Conservation (phyloP, 805 yeast species). For the Kazachstania kunashirensis region DNA sequence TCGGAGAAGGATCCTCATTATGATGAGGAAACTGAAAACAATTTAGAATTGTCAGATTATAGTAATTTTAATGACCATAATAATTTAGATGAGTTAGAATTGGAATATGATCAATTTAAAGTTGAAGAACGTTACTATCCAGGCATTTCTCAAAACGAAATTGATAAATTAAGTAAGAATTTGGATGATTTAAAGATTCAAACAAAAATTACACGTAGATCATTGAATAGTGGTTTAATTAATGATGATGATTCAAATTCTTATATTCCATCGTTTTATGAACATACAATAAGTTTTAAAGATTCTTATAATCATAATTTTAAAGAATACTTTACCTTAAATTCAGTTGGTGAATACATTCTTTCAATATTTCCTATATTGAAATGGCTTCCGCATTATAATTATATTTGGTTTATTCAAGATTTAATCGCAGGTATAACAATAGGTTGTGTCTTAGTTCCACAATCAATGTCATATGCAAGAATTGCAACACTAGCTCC, state of each 20-base stretch:
- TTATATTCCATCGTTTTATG: slow-evolving; percentile 14
- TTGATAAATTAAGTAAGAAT: too few relatives aligned
- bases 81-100: slow-evolving; percentile 21
- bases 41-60: background rate
- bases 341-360: slow-evolving; percentile 38
- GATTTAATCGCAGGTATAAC: slow-evolving; percentile 90
- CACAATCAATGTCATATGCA: slow-evolving; percentile 95
- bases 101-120: slow-evolving; percentile 23
- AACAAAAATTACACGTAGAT: too few relatives aligned
- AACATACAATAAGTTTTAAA: slow-evolving; percentile 11
- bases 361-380: slow-evolving; percentile 67
- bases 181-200: too few relatives aligned
- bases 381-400: slow-evolving; percentile 81
- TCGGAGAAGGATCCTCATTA: background rate
- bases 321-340: slow-evolving; percentile 23
- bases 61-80: slow-evolving; percentile 1
- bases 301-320: slow-evolving; percentile 19
- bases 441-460: slow-evolving; percentile 86
- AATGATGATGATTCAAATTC: background rate
- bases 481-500: slow-evolving; percentile 71
- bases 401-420: slow-evolving; percentile 64
- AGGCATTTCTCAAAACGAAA: background rate
- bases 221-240: background rate
- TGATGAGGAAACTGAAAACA: background rate
- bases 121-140: slow-evolving; percentile 5